A percentile compares a stretch with the other conserved stretches of the same genome.
These are phyloP conservation scores for Aureobasidium sp. DNA, from an alignment of 2,329 filamentous ascomycete species.

Conservation along the genomic window DNA sequence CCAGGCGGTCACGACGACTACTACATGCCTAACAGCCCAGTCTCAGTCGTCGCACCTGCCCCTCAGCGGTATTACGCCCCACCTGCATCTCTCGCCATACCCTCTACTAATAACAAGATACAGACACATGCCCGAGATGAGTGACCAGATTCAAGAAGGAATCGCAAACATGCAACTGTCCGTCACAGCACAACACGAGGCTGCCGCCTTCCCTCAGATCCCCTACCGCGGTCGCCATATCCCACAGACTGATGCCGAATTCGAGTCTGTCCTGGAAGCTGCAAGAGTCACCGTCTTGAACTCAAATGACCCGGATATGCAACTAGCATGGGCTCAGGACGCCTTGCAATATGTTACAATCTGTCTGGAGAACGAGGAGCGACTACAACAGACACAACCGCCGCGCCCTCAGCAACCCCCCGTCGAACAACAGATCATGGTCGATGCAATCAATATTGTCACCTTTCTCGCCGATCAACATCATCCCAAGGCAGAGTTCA, in stretches of 20 bases:
- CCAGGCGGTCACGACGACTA: constrained; percentile 62
- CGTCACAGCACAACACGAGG: constrained; percentile 22
- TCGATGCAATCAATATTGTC: constrained; percentile 88
- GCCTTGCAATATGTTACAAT: constrained; percentile 83
- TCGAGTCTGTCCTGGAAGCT: constrained; percentile 81
- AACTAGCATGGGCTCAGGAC: constrained; percentile 94
- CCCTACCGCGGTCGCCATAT: constrained; percentile 74
- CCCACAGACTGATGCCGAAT: constrained; percentile 87
- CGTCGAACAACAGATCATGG: constrained; percentile 78
- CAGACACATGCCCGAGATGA: constrained; percentile 90
- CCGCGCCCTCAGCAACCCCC: constrained; percentile 69
- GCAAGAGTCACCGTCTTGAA: constrained; percentile 78
- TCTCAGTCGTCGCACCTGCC: constrained; percentile 58
- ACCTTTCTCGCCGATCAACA: constrained; percentile 82
- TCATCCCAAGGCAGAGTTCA: constrained; percentile 90
- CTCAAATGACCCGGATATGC: constrained; percentile 92
- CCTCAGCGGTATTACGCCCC: constrained; percentile 55
- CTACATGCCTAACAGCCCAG: constrained; percentile 53
- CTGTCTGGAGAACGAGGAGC: constrained; percentile 66
- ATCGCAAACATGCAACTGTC: constrained; percentile 73
- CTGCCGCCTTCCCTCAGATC: constrained; percentile 65
- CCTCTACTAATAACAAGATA: background rate
- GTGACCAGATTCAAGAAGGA: constrained; percentile 93
- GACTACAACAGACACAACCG: constrained; percentile 48
- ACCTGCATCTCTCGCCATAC: background rate